Percentiles rank a stretch among this genome's conserved stretches.
These are phyloP conservation scores for Candida pseudocylindracea DNA, from an alignment of 1,139 yeast genomes.

Conservation along the genomic window DNA sequence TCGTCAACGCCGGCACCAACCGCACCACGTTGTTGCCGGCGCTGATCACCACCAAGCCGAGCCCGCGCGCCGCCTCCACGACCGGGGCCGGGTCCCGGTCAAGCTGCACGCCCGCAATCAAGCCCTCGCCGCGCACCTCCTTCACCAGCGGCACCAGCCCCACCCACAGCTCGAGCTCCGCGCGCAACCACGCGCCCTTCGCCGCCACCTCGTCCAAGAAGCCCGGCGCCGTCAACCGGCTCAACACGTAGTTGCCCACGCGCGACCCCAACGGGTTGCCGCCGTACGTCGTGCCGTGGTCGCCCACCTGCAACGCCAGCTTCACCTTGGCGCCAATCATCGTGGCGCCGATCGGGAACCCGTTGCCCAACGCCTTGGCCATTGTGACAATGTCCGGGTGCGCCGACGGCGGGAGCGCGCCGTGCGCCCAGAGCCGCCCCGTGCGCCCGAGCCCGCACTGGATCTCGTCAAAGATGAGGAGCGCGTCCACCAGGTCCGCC, in stretches of 20 bases:
- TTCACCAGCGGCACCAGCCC: conserved; percentile 29
- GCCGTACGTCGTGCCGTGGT: conserved; percentile 95
- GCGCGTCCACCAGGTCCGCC: conserved; percentile 48
- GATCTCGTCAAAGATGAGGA: conserved; percentile 82
- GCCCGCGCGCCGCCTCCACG: conserved; percentile 45
- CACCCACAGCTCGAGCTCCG: conserved; percentile 27
- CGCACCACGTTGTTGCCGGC: conserved; percentile 85
- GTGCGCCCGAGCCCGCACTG: conserved; percentile 94
- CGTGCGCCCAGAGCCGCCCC: conserved; percentile 88
- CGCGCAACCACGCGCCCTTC: conserved; percentile 31
- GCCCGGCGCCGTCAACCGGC: conserved; percentile 32
- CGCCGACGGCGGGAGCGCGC: conserved; percentile 44
- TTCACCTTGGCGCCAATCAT: conserved; percentile 69
- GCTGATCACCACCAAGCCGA: conserved; percentile 65
- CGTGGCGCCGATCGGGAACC: conserved; percentile 95
- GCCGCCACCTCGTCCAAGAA: conserved; percentile 36
- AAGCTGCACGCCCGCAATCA: conserved; percentile 69
- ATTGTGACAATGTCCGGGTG: conserved; percentile 87
- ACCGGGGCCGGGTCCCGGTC: conserved; percentile 41
- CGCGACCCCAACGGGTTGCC: conserved; percentile 89
- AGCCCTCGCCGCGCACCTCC: conserved; percentile 72
- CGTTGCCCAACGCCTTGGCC: conserved; percentile 95
- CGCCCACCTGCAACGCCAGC: conserved; percentile 57
- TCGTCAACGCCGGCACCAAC: conserved; percentile 81
- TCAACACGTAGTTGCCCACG: conserved; percentile 56